Evolutionary conservation across 768 basidiomycete species (phyloP).

Genomic region (Suillus americanus): DNA sequence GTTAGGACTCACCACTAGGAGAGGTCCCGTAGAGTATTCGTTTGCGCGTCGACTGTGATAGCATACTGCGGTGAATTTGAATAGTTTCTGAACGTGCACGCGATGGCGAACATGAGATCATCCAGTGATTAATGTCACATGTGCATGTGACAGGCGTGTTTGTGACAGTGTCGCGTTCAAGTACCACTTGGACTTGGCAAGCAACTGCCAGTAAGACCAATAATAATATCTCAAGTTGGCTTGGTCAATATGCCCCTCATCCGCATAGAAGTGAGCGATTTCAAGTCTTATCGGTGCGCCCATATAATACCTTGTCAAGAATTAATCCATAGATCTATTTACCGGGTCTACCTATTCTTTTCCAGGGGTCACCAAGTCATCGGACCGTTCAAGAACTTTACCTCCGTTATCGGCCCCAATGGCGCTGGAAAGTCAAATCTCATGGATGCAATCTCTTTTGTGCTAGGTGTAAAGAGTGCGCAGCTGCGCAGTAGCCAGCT

Average conservation of each 20-base stretch:
- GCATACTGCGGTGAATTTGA: background rate
- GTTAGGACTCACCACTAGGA: background rate
- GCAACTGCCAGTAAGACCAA: background rate
- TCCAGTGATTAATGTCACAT: background rate
- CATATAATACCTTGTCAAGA: background rate
- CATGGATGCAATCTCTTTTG: slow-evolving; percentile 99
- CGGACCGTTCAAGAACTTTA: slow-evolving; percentile 91
- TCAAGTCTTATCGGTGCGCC: slow-evolving; percentile 87
- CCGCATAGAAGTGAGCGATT: slow-evolving; percentile 91
- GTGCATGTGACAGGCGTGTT: background rate
- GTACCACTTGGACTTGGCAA: background rate
- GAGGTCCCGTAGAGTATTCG: background rate
- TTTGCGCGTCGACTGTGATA: background rate
- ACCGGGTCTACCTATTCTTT: slow-evolving; percentile 2
- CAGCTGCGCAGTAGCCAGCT: slow-evolving; percentile 92
- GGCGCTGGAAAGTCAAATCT: slow-evolving; percentile 98
- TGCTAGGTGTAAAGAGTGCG: slow-evolving; percentile 92
- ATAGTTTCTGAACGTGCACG: background rate
- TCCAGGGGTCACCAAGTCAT: slow-evolving; percentile 77
- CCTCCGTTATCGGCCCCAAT: slow-evolving; percentile 97
- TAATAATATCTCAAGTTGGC: background rate
- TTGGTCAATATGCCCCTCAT: slow-evolving; percentile 65
- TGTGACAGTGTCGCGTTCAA: slow-evolving; percentile 1
- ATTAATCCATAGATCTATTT: slow-evolving; percentile 2
- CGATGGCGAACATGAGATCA: background rate